These are phyloP conservation scores for Fraxinus latifolia DNA, from an alignment of 305 asterid genomes.

Conservation along the genomic window DNA sequence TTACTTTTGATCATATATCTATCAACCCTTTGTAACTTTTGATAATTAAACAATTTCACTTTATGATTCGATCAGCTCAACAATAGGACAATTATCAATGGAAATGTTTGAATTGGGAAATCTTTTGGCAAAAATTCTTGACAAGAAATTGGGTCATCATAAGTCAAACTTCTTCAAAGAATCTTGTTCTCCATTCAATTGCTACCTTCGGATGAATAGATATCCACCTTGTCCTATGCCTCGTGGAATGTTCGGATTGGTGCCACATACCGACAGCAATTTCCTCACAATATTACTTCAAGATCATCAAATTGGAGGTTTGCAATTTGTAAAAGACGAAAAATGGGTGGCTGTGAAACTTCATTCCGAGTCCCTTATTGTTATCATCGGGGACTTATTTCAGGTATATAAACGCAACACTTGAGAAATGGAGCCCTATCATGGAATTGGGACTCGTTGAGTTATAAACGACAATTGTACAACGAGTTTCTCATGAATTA, in stretches of 20 bases:
- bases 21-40: background rate
- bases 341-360: slow-evolving; percentile 82
- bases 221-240: slow-evolving; percentile 61
- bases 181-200: slow-evolving; percentile 46
- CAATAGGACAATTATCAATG: slow-evolving; percentile 54
- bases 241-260: slow-evolving; percentile 48
- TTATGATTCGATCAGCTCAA: slow-evolving; percentile 40
- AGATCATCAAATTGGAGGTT: slow-evolving; percentile 62
- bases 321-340: slow-evolving; percentile 66
- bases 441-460: background rate
- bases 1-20: background rate
- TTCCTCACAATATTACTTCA: slow-evolving; percentile 75
- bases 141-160: slow-evolving; percentile 48
- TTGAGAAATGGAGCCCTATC: background rate
- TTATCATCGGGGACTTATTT: slow-evolving; percentile 74
- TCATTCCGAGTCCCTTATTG: slow-evolving; percentile 55
- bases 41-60: background rate
- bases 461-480: background rate
- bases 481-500: background rate
- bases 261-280: slow-evolving; percentile 77
- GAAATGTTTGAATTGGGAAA: slow-evolving; percentile 55
- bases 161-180: slow-evolving; percentile 43
- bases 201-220: slow-evolving; percentile 75
- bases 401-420: slow-evolving; percentile 39
- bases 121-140: slow-evolving; percentile 51